Conservation (phyloP, 768 basidiomycete species). For the Ramaria sp. region DNA sequence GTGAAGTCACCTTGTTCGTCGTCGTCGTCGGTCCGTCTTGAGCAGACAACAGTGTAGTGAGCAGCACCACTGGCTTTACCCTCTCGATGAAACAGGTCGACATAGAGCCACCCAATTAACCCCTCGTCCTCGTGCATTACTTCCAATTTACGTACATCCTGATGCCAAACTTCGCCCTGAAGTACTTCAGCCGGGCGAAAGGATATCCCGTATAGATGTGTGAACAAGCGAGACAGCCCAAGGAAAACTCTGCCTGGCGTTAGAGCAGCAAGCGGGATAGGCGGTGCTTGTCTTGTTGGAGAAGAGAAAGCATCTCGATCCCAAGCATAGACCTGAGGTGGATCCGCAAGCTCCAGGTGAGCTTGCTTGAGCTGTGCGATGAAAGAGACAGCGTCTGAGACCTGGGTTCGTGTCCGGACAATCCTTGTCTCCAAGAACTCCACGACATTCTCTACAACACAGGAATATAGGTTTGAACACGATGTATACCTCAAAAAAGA, state of each 20-base stretch:
- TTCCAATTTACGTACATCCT: conserved; percentile 81
- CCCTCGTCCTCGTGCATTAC: conserved; percentile 86
- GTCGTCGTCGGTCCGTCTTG: conserved; percentile 85
- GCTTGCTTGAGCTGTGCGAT: conserved; percentile 63
- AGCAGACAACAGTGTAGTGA: conserved; percentile 96
- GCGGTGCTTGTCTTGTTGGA: conserved; percentile 64
- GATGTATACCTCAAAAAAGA: neutral
- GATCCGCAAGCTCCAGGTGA: conserved; percentile 35
- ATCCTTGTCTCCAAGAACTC: conserved; percentile 78
- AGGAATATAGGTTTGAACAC: neutral
- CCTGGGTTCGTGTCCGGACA: conserved; percentile 69
- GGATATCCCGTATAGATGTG: conserved; percentile 76
- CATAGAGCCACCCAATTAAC: conserved; percentile 88
- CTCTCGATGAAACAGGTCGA: conserved; percentile 75
- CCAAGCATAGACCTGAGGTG: conserved; percentile 78
- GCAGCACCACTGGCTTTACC: conserved; percentile 90
- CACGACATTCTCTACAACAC: conserved; percentile 57
- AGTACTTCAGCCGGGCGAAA: conserved; percentile 57
- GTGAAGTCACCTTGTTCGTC: conserved; percentile 62
- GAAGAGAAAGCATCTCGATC: conserved; percentile 92
- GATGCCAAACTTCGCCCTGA: conserved; percentile 83
- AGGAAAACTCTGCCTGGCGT: conserved; percentile 88
- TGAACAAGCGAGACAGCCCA: conserved; percentile 85
- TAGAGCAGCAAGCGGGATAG: conserved; percentile 59
- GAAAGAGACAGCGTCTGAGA: conserved; percentile 58